Conservation (phyloP, 1,284 basidiomycete species). For the Earliella scabrosa region DNA sequence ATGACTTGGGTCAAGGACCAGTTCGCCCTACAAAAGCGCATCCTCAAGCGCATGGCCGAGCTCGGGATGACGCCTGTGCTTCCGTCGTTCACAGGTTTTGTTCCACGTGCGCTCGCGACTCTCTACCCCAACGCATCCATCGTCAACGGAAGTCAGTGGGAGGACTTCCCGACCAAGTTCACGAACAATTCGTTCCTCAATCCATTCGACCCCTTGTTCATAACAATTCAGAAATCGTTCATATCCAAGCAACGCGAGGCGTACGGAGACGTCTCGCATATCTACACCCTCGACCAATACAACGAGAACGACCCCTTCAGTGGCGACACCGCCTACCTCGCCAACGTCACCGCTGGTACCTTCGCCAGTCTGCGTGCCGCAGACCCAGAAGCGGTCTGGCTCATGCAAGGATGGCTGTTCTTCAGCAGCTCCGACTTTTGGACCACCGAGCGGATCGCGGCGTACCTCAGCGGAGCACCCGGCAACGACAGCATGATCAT, state of each 20-base stretch:
- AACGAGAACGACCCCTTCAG: slow-evolving; percentile 48
- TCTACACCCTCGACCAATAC: slow-evolving; percentile 52
- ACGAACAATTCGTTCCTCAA: slow-evolving; percentile 47
- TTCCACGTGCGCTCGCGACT: slow-evolving; percentile 39
- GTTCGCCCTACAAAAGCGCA: slow-evolving; percentile 41
- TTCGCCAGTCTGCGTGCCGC: slow-evolving; percentile 42
- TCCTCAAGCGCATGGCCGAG: slow-evolving; percentile 46
- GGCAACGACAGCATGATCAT: slow-evolving; percentile 44
- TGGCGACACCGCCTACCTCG: slow-evolving; percentile 41
- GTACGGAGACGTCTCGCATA: slow-evolving; percentile 44
- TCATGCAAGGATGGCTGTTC: slow-evolving; percentile 53
- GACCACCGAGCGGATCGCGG: slow-evolving; percentile 43
- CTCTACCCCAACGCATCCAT: slow-evolving; percentile 44
- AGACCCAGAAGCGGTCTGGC: slow-evolving; percentile 46
- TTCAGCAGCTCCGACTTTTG: slow-evolving; percentile 41
- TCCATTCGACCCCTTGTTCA: slow-evolving; percentile 45
- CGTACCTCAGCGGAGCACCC: slow-evolving; percentile 44
- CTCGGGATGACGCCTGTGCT: slow-evolving; percentile 50
- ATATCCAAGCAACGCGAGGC: slow-evolving; percentile 44
- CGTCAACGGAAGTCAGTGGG: slow-evolving; percentile 41
- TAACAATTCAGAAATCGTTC: slow-evolving; percentile 43
- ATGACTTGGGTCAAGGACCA: slow-evolving; percentile 46
- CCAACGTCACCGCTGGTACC: slow-evolving; percentile 38
- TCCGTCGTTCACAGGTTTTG: slow-evolving; percentile 49
- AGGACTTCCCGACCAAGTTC: slow-evolving; percentile 36